Base-by-base conservation (phyloP, 495 filamentous ascomycete species). In the Penicillium desertorum region DNA sequence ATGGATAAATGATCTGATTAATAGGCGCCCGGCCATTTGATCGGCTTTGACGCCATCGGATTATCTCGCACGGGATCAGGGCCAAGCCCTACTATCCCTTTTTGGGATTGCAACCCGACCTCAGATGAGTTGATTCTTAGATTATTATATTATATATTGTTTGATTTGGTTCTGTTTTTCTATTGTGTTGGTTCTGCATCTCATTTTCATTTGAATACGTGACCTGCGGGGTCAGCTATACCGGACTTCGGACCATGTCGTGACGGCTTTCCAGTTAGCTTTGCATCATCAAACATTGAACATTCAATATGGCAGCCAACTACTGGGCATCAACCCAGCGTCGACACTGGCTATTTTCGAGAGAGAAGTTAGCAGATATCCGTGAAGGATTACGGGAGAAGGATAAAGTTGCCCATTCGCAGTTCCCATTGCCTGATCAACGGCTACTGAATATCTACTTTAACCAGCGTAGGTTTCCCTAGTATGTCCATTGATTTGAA, bases 301-400 rank as follows among this genome's bases (percentile, higher is more conserved):
- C 23, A 41, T 51, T 51, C 42, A 58, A 44, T 43, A 98, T 98
- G 94, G 92, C 94, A 51, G 90, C 93, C 64, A 97, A 94, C 72
- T 98, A 89, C 74, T 98, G 95, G 94, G 88, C 88, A 54, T 97
- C 93, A 48, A 92, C 91, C 16, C 94, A 98, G 74, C 83, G 88
- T 52, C 84, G 82, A 61, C 82, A 89, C 73, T 98, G 95, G 95
- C 86, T 90, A 56, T 97, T 94, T 75, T 84, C 92, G 41, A 85
- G 88, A 62, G 84, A 88, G 62, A 84, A 88, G 61, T 79, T 98
- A 45, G 82, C 84, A 11, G 82, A 87, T 41, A 81, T 88, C 65
- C 85, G 94, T 53, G 80, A 86, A 57, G 76, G 80, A 58, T 81
- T 96, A 16, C 88, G 88, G 65, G 83, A 89, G 52, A 82, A 84